These are phyloP conservation scores for Pythium coloratum DNA, from an alignment of 352 stramenopile species.

Conservation along the genomic window DNA sequence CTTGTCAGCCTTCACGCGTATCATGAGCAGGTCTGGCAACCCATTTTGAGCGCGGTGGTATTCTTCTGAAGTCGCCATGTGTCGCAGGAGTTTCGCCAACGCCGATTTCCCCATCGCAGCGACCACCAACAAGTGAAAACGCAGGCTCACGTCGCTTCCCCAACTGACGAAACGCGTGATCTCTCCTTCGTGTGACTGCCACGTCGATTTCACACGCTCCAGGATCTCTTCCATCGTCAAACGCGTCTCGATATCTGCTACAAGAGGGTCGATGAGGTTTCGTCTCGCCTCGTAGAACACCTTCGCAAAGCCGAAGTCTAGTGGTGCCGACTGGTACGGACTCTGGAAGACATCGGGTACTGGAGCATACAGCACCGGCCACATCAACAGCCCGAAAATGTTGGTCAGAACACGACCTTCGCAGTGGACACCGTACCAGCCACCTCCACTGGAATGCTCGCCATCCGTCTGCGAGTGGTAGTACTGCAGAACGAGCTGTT, in stretches of 20 bases:
- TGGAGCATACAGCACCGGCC: slow-evolving; percentile 81
- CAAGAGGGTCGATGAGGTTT: slow-evolving; percentile 43
- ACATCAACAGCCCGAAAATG: slow-evolving; percentile 88
- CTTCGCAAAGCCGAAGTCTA: slow-evolving; percentile 71
- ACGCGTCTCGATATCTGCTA: slow-evolving; percentile 40
- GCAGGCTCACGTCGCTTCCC: slow-evolving; percentile 39
- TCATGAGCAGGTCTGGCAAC: slow-evolving; percentile 63
- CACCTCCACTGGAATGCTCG: slow-evolving; percentile 22
- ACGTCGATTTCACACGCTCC: slow-evolving; percentile 34
- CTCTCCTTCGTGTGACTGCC: slow-evolving; percentile 50
- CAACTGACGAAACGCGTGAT: slow-evolving; percentile 67
- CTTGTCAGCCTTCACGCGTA: slow-evolving; percentile 31
- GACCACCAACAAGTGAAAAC: slow-evolving; percentile 53
- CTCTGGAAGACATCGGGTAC: slow-evolving; percentile 87
- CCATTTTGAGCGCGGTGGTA: slow-evolving; percentile 75
- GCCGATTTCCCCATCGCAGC: slow-evolving; percentile 43
- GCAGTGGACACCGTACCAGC: slow-evolving; percentile 88
- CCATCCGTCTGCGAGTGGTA: slow-evolving; percentile 41
- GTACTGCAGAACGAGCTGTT: slow-evolving; percentile 84
- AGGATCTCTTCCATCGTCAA: slow-evolving; percentile 56
- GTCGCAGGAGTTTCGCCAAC: slow-evolving; percentile 48
- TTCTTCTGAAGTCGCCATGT: slow-evolving; percentile 70
- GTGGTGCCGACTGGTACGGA: slow-evolving; percentile 66
- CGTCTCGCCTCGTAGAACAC: slow-evolving; percentile 47
- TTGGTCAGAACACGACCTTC: slow-evolving; percentile 72